Base-by-base conservation (phyloP, 2,329 filamentous ascomycete genomes). In the Stagonosporopsis rhizophila region DNA sequence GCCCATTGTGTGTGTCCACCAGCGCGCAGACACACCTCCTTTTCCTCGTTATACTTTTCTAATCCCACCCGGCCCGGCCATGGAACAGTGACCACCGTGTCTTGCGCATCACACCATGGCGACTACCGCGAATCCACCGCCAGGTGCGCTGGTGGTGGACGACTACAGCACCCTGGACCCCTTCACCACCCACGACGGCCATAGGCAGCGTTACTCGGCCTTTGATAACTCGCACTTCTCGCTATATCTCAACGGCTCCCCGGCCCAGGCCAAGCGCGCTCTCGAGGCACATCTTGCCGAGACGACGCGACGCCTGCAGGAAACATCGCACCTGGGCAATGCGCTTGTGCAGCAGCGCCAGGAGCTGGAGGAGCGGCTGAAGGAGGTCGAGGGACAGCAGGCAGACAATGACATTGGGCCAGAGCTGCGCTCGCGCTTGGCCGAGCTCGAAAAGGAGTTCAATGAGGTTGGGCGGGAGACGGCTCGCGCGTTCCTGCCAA, bases 381-480 rank as follows among this genome's bases (percentile, higher is more conserved):
- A 88, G 66, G 92, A 98, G 70, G 88, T 99, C 3, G 91, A 96
- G 67, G 86, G 88, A 70, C 83, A 92, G 57, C 82, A 91, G 50
- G 65, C 69, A 50, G 71, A 95, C 65, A 86, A 86, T 22, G 90
- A 96, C 60, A 86, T 98, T 47, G 88, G 89, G 0, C 87, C 90
- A 3, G 93, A 96, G 64, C 80, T 99, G 68, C 90, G 90, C 57
- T 85, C 89, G 69, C 92, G 90, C 77, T 83, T 99, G 49, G 83
- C 87, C 14, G 92, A 96, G 61, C 87, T 99, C 57, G 95, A 99
- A 76, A 91, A 87, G 75, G 95, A 99, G 71, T 98, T 96, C 79
- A 94, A 96, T 74, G 93, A 97, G 72, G 88, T 98, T 42, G 92
- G 93, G 12, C 85, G 89, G 60, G 94, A 98, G 74, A 95, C 90